Conservation (phyloP, 768 basidiomycete genomes). For the Tubosaeta sp. region DNA sequence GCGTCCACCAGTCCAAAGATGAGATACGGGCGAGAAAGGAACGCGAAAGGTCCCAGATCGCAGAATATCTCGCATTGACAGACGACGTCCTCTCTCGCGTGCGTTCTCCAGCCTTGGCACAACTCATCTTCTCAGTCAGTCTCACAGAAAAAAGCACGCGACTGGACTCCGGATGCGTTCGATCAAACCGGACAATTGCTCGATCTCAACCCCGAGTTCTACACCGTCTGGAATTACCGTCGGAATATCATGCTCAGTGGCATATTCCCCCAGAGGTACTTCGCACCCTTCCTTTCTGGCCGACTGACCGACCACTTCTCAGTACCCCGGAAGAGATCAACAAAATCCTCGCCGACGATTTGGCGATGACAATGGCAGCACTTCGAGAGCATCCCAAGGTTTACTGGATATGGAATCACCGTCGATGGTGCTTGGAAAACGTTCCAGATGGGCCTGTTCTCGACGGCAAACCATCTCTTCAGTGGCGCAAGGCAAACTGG, state of each 20-base stretch:
- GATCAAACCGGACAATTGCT: conserved; percentile 74
- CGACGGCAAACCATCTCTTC: conserved; percentile 39
- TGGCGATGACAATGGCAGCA: conserved; percentile 74
- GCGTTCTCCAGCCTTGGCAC: conserved; percentile 18
- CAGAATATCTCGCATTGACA: conserved; percentile 66
- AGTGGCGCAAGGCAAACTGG: conserved; percentile 85
- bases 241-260: conserved; percentile 71
- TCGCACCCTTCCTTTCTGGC: not conserved
- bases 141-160: conserved; percentile 60
- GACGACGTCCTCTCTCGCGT: conserved; percentile 64
- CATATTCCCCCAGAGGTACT: conserved; percentile 64
- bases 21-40: conserved; percentile 62
- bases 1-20: conserved; percentile 52
- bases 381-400: conserved; percentile 89
- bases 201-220: conserved; percentile 89
- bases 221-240: conserved; percentile 95
- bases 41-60: conserved; percentile 72
- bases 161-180: conserved; percentile 73
- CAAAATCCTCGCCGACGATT: conserved; percentile 61
- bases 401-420: conserved; percentile 99
- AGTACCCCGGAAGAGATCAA: conserved; percentile 64
- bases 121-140: not conserved
- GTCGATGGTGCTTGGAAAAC: conserved; percentile 89
- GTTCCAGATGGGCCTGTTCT: conserved; percentile 69
- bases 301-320: conserved; percentile 13